Evolutionary conservation across 768 basidiomycete species (phyloP), one percentile per base, ranked within the genome.

Genomic region (Auriscalpium orientale): DNA sequence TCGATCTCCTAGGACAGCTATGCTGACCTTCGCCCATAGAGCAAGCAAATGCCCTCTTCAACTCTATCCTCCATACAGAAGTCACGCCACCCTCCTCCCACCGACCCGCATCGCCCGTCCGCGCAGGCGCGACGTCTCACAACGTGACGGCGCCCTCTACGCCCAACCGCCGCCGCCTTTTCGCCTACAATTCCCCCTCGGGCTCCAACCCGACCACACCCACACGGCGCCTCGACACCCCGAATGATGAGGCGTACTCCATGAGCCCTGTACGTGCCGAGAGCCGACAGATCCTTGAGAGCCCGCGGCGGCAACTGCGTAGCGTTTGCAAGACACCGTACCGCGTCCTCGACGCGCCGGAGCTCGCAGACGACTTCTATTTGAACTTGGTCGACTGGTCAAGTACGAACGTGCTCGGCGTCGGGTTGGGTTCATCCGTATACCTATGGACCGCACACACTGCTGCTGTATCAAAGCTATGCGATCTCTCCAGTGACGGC

Each of bases 321-420:
- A 85, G 77, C 56, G 89, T 98, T 1, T 87, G 87, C 74, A 94
- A 95, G 70, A 97, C 95, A 0, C 95, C 95, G 2, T 98, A 95
- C 74, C 84, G 97, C 56, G 95, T 98, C 1, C 80, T 98, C 36
- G 95, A 99, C 67, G 95, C 95, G 8, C 97, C 95, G 0, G 95
- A 98, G 54, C 82, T 99, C 12, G 92, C 93, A 33, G 95, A 98
- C 67, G 95, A 99, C 69, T 99, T 98, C 70, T 98, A 99, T 66
- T 86, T 99, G 59, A 98, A 98, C 66, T 79, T 98, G 11, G 94
- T 98, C 21, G 95, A 98, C 60, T 98, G 97, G 97, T 91, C 89
- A 2, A 88, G 85, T 53, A 95, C 91, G 5, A 98, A 98, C 66
- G 85, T 98, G 0, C 83, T 98, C 0, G 95, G 90, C 3, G 97